These are phyloP conservation scores for Tetrahymena elliotti DNA, from an alignment of 73 alveolate species.

Conservation along the genomic window DNA sequence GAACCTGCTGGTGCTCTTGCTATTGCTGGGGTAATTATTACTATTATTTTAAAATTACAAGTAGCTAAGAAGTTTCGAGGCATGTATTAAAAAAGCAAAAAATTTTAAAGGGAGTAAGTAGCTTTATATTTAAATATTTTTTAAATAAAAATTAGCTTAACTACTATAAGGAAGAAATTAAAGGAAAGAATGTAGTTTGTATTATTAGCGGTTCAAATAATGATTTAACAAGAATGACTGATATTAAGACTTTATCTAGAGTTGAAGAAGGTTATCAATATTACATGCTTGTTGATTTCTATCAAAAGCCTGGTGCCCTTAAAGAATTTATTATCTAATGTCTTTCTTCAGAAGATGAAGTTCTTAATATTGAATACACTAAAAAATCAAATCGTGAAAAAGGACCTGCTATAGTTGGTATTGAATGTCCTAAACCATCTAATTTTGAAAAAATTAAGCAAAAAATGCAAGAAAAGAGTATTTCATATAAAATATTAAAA, in stretches of 20 bases:
- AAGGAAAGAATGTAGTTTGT: slow-evolving; percentile 35
- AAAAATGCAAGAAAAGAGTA: slow-evolving; percentile 24
- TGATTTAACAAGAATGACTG: slow-evolving; percentile 39
- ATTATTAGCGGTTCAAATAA: slow-evolving; percentile 29
- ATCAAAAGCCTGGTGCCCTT: slow-evolving; percentile 30
- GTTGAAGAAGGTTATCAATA: slow-evolving; percentile 27
- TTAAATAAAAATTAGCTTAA: neutral
- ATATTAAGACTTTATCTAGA: slow-evolving; percentile 22
- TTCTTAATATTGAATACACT: slow-evolving; percentile 16
- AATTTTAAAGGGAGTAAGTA: neutral
- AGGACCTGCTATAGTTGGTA: slow-evolving; percentile 41
- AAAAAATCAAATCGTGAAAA: slow-evolving; percentile 26
- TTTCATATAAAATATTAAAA: slow-evolving; percentile 2
- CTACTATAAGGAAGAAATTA: slow-evolving; percentile 5
- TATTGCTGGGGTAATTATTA: slow-evolving; percentile 7
- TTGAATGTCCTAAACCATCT: neutral
- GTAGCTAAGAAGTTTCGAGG: no score
- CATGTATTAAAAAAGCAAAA: no score
- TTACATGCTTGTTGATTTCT: slow-evolving; percentile 34
- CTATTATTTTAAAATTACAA: neutral
- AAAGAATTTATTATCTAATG: slow-evolving; percentile 15
- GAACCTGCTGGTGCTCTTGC: slow-evolving; percentile 45
- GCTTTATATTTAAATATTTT: neutral
- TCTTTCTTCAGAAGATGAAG: slow-evolving; percentile 25
- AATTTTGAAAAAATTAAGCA: slow-evolving; percentile 17